A percentile compares a stretch with the other conserved stretches of the same genome.
Evolutionary conservation across 768 basidiomycete genomes (phyloP).

Genomic region (Podaxis sp.): DNA sequence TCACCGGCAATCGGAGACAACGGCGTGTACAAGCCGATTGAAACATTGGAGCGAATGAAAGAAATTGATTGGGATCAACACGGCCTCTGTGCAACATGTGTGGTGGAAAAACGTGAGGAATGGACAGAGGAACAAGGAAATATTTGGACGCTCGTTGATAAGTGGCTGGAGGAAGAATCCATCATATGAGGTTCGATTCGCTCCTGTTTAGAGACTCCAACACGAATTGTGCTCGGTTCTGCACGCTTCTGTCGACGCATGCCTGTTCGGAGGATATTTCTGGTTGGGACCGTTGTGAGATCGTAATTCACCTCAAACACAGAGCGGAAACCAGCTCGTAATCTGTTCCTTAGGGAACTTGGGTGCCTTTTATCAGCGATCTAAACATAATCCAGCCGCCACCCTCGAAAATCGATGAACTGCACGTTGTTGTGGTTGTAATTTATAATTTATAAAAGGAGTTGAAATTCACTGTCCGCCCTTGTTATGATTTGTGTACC

Average conservation of each 20-base stretch:
- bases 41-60: constrained; percentile 65
- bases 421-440: neutral
- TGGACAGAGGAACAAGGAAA: constrained; percentile 61
- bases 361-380: no score
- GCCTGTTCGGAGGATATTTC: neutral
- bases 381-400: neutral
- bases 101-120: constrained; percentile 58
- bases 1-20: constrained; percentile 60
- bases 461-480: neutral
- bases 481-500: neutral
- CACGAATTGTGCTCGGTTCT: neutral
- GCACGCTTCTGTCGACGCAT: neutral
- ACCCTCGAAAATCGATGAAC: neutral
- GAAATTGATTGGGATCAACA: constrained; percentile 54
- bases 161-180: constrained; percentile 43
- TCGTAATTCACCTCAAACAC: neutral
- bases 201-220: neutral
- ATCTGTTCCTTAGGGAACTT: neutral
- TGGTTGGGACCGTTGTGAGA: no score
- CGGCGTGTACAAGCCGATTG: constrained; percentile 70
- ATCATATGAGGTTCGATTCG: neutral
- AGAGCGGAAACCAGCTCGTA: neutral
- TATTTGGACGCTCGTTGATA: constrained; percentile 62
- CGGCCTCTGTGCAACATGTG: constrained; percentile 62
- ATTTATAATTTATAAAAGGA: no score